A percentile compares a stretch with the other conserved stretches of the same genome.
Conservation (phyloP, 2,329 filamentous ascomycete genomes). For the Rugonectria rugulosa region DNA sequence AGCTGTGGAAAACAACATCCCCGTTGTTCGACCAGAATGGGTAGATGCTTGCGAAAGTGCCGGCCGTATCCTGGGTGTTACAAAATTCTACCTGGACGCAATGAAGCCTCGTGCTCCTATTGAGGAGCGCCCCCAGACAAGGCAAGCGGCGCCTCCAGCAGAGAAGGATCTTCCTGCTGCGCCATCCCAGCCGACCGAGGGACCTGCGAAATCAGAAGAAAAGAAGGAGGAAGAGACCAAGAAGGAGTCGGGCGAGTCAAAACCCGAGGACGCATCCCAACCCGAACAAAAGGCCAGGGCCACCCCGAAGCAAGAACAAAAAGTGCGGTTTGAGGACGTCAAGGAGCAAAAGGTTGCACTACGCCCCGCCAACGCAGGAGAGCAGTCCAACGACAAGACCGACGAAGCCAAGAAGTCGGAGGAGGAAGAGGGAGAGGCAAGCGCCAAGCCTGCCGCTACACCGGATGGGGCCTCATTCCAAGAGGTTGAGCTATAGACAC, state of each 20-base stretch:
- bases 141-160: conserved; percentile 42
- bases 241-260: conserved; percentile 27
- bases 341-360: conserved; percentile 62
- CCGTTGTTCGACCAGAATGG: conserved; percentile 96
- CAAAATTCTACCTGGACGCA: conserved; percentile 95
- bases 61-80: conserved; percentile 90
- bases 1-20: conserved; percentile 96
- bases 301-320: conserved; percentile 58
- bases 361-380: conserved; percentile 45
- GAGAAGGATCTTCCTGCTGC: conserved; percentile 44
- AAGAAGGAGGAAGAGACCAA: conserved; percentile 41
- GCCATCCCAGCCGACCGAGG: conserved; percentile 31
- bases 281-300: conserved; percentile 48
- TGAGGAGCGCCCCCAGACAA: conserved; percentile 42
- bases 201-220: conserved; percentile 37
- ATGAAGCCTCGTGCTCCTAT: conserved; percentile 55
- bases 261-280: conserved; percentile 38
- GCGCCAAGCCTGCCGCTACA: conserved; percentile 53
- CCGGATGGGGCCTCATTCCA: conserved; percentile 69
- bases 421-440: conserved; percentile 44
- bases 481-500: conserved; percentile 63
- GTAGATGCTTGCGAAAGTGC: conserved; percentile 94
- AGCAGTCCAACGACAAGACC: conserved; percentile 42
- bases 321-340: conserved; percentile 63
- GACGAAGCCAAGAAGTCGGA: conserved; percentile 43